Percentiles rank a stretch among this genome's conserved stretches.
These are phyloP conservation scores for Mycena belliarum DNA, from an alignment of 768 basidiomycete genomes.

Conservation along the genomic window DNA sequence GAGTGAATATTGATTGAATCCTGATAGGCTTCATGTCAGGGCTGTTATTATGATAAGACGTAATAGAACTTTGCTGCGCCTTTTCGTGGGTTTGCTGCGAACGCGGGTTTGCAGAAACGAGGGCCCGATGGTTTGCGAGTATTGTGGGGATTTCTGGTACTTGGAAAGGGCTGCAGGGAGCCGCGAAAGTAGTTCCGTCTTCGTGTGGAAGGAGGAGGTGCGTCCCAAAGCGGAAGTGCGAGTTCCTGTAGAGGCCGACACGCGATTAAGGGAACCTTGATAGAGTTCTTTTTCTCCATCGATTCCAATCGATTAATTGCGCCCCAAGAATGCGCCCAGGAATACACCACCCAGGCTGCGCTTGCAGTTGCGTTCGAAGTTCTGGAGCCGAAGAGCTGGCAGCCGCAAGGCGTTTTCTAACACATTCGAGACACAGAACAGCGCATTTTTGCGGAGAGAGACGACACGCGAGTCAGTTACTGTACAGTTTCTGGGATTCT, in stretches of 20 bases:
- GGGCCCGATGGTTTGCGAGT: no score
- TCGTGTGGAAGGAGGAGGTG: not conserved
- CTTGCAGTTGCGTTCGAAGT: not conserved
- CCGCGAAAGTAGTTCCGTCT: not conserved
- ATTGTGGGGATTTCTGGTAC: no score
- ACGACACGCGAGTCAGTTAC: not conserved
- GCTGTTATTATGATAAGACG: not conserved
- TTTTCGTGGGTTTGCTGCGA: no score
- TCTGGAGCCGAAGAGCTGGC: not conserved
- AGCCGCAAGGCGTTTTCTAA: no score
- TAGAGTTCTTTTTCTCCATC: not conserved
- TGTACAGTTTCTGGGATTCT: not conserved
- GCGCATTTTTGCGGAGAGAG: not conserved
- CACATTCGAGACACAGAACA: not conserved
- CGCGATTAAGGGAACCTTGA: not conserved
- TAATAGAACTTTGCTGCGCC: not conserved
- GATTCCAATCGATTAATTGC: slow-evolving; percentile 7
- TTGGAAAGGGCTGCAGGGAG: not conserved
- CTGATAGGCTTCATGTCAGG: not conserved
- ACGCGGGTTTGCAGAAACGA: no score
- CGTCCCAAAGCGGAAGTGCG: slow-evolving; percentile 8
- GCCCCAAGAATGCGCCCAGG: no score
- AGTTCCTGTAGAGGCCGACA: not conserved
- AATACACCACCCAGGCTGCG: no score
- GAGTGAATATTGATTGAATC: not conserved